Evolutionary conservation across 164 flowering plant species (phyloP).

Genomic region (Amborella trichopoda): DNA sequence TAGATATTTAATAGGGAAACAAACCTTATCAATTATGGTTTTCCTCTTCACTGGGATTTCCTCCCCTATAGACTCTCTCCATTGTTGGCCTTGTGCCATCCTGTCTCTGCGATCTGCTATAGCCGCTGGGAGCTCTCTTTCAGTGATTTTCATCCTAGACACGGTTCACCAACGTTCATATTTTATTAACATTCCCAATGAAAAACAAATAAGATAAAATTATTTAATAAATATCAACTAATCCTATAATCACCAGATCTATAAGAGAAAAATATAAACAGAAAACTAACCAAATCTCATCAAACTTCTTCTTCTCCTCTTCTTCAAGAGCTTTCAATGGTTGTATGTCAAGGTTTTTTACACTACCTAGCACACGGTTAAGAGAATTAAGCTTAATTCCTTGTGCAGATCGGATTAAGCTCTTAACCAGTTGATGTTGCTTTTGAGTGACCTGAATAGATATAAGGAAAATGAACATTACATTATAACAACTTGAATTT

Average conservation of each 20-base stretch:
- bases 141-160: conserved; percentile 53
- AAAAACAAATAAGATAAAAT: no score
- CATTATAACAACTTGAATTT: no score
- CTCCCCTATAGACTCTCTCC: conserved; percentile 28
- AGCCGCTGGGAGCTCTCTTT: conserved; percentile 44
- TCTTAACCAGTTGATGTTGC: conserved; percentile 68
- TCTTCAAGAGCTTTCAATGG: conserved; percentile 67
- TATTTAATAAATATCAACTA: no score
- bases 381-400: conserved; percentile 56
- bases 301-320: conserved; percentile 71
- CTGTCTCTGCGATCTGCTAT: conserved; percentile 36
- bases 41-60: conserved; percentile 37
- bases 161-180: no score
- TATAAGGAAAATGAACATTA: conserved; percentile 5
- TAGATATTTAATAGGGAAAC: background rate
- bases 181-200: no score
- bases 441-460: conserved; percentile 56
- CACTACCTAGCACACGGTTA: conserved; percentile 53
- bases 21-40: conserved; percentile 26
- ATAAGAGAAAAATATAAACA: no score
- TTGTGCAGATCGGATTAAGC: conserved; percentile 54
- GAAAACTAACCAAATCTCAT: conserved; percentile 72
- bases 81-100: conserved; percentile 19
- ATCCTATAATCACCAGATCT: no score
- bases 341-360: conserved; percentile 42